Base-by-base conservation (phyloP, 2,329 filamentous ascomycete genomes). In the Pseudogymnoascus sp. region DNA sequence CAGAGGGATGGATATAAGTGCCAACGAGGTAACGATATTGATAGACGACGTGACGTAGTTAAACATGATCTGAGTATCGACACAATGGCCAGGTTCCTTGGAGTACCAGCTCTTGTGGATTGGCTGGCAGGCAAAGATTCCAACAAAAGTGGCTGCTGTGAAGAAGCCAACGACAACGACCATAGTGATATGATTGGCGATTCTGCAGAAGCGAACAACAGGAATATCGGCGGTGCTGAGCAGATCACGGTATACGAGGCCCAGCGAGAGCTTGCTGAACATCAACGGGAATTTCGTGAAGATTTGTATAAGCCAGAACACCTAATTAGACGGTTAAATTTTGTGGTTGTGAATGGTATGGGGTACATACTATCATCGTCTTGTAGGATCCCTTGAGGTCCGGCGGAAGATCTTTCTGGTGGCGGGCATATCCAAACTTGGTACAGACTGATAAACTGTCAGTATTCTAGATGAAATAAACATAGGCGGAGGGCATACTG, bases 291-390 rank as follows among this genome's bases (percentile, higher is more conserved):
- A 41, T 37, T 63, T 61, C 25, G 59, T 63, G 39, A 64, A 58
- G 11, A 63, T 36, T 39, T 64, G 61, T 35, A 61, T 64, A 18
- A 64, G 35, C 54, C 57, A 64, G 22, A 57, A 57, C 6, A 63
- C 33, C 63, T 64, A 35, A 20, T 20, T 3, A 5, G 47, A 54
- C 1, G n/a, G 47, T 54, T 14, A 54, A 16, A 20, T 33, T 28
- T 6, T 20, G 28, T 33, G 8, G 28, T 11, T 33, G 16, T 8
- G 5, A 18, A 2, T 4, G 16, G 41, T 2, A 14, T 6, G 16
- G 28, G 28, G 9, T 9, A 54, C 47, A 33, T 28, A 54, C 47
- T 1, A 54, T 54, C 47, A 54, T 54, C n/a, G 47, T 54, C 47
- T 54, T 54, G 16, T 54, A 54, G 8, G 47, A 54, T 14, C 47